These are phyloP conservation scores for Metschnikowia baotianmanensis DNA, from an alignment of 805 yeast genomes.

Conservation along the genomic window DNA sequence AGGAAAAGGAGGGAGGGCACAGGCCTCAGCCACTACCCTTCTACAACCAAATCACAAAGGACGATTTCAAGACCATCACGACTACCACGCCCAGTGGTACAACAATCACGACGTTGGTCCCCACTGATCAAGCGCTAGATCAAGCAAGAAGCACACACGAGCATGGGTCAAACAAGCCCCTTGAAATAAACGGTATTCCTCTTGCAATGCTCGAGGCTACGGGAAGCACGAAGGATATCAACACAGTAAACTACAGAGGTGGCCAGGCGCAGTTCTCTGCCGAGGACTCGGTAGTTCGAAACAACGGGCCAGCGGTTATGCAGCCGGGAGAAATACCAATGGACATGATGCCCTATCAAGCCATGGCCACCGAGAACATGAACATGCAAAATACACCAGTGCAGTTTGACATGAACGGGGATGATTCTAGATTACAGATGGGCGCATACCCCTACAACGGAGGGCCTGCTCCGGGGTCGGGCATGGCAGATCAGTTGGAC, in stretches of 20 bases:
- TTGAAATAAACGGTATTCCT: constrained; percentile 68
- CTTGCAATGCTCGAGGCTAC: constrained; percentile 74
- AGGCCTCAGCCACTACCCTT: constrained; percentile 76
- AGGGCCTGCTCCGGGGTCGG: constrained; percentile 11
- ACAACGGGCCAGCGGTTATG: not conserved
- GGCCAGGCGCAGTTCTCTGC: not conserved
- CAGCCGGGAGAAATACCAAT: constrained; percentile 2
- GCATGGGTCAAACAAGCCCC: constrained; percentile 51
- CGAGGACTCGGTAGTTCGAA: not conserved
- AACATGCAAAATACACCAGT: constrained; percentile 1
- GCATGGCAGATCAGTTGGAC: constrained; percentile 42
- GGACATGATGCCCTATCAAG: constrained; percentile 1
- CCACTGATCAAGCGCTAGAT: constrained; percentile 73
- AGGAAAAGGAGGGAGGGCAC: constrained; percentile 19
- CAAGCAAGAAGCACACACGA: constrained; percentile 60
- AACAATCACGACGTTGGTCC: constrained; percentile 83
- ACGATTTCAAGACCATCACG: constrained; percentile 80
- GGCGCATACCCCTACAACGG: constrained; percentile 10
- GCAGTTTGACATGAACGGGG: constrained; percentile 6
- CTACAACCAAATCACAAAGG: constrained; percentile 85
- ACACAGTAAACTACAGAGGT: not conserved
- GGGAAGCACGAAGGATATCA: constrained; percentile 51
- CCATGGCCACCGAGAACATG: constrained; percentile 1
- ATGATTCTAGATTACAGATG: constrained; percentile 8
- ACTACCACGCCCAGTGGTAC: constrained; percentile 92